Conservation (phyloP, 176 grass and related monocot species). For the Oryza australiensis region DNA sequence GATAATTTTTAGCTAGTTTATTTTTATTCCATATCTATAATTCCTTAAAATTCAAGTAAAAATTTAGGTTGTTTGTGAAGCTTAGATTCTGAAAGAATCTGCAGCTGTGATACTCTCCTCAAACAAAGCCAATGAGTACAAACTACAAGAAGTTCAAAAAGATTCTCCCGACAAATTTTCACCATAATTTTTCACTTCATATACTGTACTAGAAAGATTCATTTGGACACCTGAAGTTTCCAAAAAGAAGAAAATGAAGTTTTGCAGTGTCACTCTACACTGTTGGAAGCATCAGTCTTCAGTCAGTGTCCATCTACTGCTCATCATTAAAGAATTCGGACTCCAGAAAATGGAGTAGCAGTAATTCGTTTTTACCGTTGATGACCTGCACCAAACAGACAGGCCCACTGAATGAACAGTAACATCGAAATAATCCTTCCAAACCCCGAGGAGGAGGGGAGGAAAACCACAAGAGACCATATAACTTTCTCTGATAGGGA, state of each 20-base stretch:
- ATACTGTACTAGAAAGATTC: neutral
- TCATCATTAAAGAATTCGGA: neutral
- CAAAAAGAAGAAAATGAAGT: neutral
- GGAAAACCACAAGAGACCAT: neutral
- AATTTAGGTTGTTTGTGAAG: too few relatives aligned
- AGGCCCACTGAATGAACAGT: slow-evolving; percentile 9
- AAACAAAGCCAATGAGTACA: neutral
- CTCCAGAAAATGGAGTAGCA: neutral
- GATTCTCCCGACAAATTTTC: neutral
- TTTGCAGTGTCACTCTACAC: neutral
- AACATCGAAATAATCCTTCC: slow-evolving; percentile 5
- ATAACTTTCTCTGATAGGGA: neutral
- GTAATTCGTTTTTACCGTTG: neutral
- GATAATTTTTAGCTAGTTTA: too few relatives aligned
- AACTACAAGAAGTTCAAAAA: neutral
- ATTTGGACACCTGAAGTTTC: neutral
- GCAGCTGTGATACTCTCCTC: too few relatives aligned
- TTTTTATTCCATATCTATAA: too few relatives aligned
- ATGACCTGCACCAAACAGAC: neutral
- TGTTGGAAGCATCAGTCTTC: neutral
- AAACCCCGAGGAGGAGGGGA: slow-evolving; percentile 41
- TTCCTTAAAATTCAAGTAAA: too few relatives aligned
- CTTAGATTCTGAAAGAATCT: too few relatives aligned
- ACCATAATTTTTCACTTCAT: neutral
- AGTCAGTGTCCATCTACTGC: neutral